These are phyloP conservation scores for Yamadazyma blattariae DNA, from an alignment of 1,139 yeast species.

Conservation along the genomic window DNA sequence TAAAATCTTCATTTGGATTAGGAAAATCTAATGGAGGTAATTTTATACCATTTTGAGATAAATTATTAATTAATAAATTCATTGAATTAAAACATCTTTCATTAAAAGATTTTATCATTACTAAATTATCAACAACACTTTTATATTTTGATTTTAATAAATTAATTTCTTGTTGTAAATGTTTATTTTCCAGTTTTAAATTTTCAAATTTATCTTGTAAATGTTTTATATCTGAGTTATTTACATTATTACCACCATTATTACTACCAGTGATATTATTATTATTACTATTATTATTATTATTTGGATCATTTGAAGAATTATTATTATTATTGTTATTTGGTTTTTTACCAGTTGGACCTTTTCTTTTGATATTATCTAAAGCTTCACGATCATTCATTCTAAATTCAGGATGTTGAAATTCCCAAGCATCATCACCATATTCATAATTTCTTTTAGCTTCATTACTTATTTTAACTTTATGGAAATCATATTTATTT, in stretches of 20 bases:
- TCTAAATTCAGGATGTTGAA: slow-evolving; percentile 84
- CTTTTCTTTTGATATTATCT: slow-evolving; percentile 78
- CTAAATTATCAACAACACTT: slow-evolving; percentile 58
- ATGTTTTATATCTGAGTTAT: slow-evolving; percentile 10
- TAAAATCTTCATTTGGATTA: slow-evolving; percentile 20
- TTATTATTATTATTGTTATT: too few species aligned
- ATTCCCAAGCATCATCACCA: slow-evolving; percentile 91
- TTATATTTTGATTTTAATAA: slow-evolving; percentile 57
- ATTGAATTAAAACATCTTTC: slow-evolving; percentile 56
- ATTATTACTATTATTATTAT: slow-evolving; percentile 1
- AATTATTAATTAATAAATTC: slow-evolving; percentile 43
- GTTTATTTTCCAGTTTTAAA: slow-evolving; percentile 39
- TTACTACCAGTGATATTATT: slow-evolving; percentile 1
- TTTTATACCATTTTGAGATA: slow-evolving; percentile 60
- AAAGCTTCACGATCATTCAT: slow-evolving; percentile 67
- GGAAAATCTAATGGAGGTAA: slow-evolving; percentile 65
- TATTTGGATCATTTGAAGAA: not conserved
- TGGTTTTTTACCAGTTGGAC: slow-evolving; percentile 54
- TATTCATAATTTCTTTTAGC: slow-evolving; percentile 53
- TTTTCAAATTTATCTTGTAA: slow-evolving; percentile 45
- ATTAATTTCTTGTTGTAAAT: slow-evolving; percentile 42
- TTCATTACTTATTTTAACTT: slow-evolving; percentile 65
- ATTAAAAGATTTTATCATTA: slow-evolving; percentile 53
- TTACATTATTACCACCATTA: too few species aligned
- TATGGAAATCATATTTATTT: slow-evolving; percentile 96